phyloP scores from a whole-genome alignment of 1,139 yeast species.

The Magnusiomyces fungicola region DNA sequence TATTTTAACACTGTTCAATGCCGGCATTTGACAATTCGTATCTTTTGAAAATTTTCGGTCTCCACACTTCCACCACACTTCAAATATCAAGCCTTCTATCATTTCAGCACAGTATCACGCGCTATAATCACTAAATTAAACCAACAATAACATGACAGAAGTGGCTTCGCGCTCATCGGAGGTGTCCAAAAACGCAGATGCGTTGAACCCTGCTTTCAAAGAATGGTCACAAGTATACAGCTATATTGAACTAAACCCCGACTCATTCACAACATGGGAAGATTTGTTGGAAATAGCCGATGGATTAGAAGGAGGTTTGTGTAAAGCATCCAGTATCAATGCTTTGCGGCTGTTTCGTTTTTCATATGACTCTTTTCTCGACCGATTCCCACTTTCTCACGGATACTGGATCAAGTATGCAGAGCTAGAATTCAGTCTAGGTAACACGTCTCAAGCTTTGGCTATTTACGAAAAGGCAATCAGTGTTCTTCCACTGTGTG shows the following conservation, averaged over 20 bases:
- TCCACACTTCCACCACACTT: too few species aligned
- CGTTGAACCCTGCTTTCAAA: conserved; percentile 1
- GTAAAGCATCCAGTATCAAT: conserved; percentile 37
- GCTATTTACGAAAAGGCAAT: conserved; percentile 50
- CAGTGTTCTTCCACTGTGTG: conserved; percentile 43
- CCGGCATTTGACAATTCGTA: too few species aligned
- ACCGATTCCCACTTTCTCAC: conserved; percentile 59
- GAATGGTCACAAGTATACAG: conserved; percentile 23
- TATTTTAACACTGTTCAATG: too few species aligned
- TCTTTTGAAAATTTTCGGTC: too few species aligned
- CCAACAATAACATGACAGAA: too few species aligned
- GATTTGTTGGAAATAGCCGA: conserved; percentile 33
- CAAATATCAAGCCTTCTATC: too few species aligned
- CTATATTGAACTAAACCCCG: conserved; percentile 30
- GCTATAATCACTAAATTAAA: too few species aligned
- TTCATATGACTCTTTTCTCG: conserved; percentile 52
- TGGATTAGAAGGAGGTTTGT: conserved; percentile 34
- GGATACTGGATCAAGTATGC: conserved; percentile 83
- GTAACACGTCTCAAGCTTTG: conserved; percentile 38
- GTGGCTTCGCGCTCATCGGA: too few species aligned
- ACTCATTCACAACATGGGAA: conserved; percentile 42
- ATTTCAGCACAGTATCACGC: too few species aligned
- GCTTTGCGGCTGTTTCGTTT: conserved; percentile 39
- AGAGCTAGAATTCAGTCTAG: conserved; percentile 51
- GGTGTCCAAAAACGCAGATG: too few species aligned